Base-by-base conservation (phyloP, 257 asterid genomes). In the Forsythia suspensa region DNA sequence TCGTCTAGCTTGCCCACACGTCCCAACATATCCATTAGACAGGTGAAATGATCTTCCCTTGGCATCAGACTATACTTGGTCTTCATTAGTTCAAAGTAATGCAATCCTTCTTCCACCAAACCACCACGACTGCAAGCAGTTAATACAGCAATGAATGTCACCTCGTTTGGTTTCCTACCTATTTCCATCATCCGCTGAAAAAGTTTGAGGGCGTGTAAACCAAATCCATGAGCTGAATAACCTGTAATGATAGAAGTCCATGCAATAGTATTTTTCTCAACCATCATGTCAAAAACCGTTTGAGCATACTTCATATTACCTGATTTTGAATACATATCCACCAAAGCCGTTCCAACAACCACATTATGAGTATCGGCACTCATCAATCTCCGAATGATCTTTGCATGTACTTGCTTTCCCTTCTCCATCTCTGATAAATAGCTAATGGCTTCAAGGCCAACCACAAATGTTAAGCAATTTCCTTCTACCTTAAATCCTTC, bases 1-100 rank as follows among this genome's bases (percentile, higher is more conserved):
- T 86, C 90, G 36, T 82, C 88, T 51, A 86, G 86, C 86, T 84
- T 86, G 34, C 88, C 88, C 57, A 70, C 70, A 29, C 88, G 88
- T 51, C 88, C 88, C 73, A 84, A 77, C 81, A 86, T 81, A 63
- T 86, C 88, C 72, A 86, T 82, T 73, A 84, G 37, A 77, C 88
- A 86, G 15, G 90, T 86, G 51, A 67, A 79, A 68, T 84, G 88
- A 70, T 84, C 88, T 79, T 81, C 83, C 18, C 73, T 67, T 3
- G 86, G 86, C 20, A 44, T 61, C 76, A 86, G 55, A 59, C 66
- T 77, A 52, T 77, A 84, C 67, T 40, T 81, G 81, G 77, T 73
- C 65, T 59, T 77, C 81, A 86, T 84, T 77, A 55, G 79, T 73
- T 51, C 80, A 77, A 86, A 84, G 78, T 82, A 82, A 36, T 77